phyloP scores from a whole-genome alignment of 495 filamentous ascomycete species.

The Penicillium manginii region DNA sequence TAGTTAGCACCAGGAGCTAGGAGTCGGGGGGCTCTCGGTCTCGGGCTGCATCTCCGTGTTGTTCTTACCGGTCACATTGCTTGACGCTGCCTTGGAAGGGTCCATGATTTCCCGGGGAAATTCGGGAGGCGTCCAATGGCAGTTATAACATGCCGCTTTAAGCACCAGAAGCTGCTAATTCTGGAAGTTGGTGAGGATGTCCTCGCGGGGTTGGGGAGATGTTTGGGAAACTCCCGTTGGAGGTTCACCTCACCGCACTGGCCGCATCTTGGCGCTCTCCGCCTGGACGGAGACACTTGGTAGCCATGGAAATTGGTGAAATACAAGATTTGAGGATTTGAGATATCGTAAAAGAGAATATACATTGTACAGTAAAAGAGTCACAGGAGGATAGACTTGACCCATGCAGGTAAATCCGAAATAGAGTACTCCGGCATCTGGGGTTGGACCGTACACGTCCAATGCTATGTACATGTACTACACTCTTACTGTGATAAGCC shows the following conservation, averaged over 20 bases:
- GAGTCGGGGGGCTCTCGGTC: not conserved
- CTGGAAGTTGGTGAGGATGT: slow-evolving; percentile 3
- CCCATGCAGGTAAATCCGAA: no score
- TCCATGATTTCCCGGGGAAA: slow-evolving; percentile 48
- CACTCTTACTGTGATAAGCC: no score
- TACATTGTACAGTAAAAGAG: no score
- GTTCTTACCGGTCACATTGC: slow-evolving; percentile 53
- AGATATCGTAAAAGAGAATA: no score
- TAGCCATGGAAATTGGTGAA: no score
- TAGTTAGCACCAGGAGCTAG: slow-evolving; percentile 14
- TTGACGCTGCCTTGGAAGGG: slow-evolving; percentile 50
- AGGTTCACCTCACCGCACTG: slow-evolving; percentile 18
- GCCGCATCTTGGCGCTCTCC: slow-evolving; percentile 21
- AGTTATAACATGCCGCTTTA: slow-evolving; percentile 37
- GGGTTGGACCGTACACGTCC: no score
- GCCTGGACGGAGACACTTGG: not conserved
- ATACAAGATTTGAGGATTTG: no score
- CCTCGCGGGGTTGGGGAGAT: slow-evolving; percentile 8
- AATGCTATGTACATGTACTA: no score
- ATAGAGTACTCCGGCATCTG: no score
- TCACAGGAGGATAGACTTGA: no score
- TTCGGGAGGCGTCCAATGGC: slow-evolving; percentile 33
- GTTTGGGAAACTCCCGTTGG: slow-evolving; percentile 12
- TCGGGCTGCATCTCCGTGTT: slow-evolving; percentile 2
- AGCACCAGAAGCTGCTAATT: slow-evolving; percentile 13